A percentile compares a stretch with the other conserved stretches of the same genome.
Conservation (phyloP, 306 rosid species). For the Trifolium subterraneum region DNA sequence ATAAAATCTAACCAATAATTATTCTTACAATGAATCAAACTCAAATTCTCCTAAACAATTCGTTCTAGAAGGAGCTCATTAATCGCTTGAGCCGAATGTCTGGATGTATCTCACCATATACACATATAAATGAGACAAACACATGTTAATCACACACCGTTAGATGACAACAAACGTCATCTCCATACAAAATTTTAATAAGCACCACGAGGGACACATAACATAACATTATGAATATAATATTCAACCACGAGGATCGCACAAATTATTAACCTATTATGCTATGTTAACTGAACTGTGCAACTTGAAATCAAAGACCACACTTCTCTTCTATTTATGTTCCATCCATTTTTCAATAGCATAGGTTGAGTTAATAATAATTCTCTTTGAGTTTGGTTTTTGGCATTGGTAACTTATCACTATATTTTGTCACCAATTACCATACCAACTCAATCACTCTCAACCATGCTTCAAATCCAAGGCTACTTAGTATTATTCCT, state of each 20-base stretch:
- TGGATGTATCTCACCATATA: too few species aligned
- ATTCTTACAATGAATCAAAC: too few species aligned
- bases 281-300: background rate
- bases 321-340: background rate
- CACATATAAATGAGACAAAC: background rate
- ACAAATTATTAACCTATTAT: background rate
- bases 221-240: background rate
- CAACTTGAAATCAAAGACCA: too few species aligned
- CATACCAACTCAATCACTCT: background rate
- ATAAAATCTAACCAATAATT: too few species aligned
- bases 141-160: background rate
- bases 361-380: background rate
- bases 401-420: background rate
- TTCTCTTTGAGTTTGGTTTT: background rate
- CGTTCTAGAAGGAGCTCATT: too few species aligned
- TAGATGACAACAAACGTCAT: background rate
- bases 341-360: background rate
- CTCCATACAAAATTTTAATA: background rate
- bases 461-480: conserved; percentile 35
- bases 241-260: conserved; percentile 37
- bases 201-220: conserved; percentile 17
- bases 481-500: conserved; percentile 30
- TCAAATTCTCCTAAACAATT: too few species aligned
- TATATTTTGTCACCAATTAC: background rate
- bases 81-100: too few species aligned